Base-by-base conservation (phyloP, 179 eudicot species). In the Vitellaria paradoxa region DNA sequence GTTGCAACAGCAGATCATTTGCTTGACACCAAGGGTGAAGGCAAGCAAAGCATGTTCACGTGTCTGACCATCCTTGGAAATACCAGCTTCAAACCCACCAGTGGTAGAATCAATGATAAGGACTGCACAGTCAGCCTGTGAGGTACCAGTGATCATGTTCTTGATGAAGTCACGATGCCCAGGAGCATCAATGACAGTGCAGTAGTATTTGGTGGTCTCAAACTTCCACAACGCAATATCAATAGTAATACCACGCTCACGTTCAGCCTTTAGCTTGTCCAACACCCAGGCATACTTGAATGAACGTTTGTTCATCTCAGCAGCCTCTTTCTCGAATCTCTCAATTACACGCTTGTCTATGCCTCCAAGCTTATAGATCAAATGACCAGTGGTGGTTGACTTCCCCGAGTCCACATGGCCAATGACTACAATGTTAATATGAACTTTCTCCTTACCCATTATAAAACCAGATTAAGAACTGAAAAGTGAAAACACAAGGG, bases 11-110 rank as follows among this genome's bases (percentile, higher is more conserved):
- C 80, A 77, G 80, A 77, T 77, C 80, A 77, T 77, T 61, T 77
- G 80, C 80, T 77, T 77, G 60, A 77, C 80, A 18, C 80, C 80
- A 77, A 77, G 80, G 37, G 80, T 77, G 69, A 77, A 77, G 13
- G 80, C 80, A 30, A 77, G 75, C 66, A 77, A n/a, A 3, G 80
- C 80, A 62, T 77, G 80, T 49, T 77, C 80, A 70, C 80, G 80
- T 5, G 80, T 77, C 74, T 83, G 86, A 7, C 83, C 86, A 53
- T 76, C 86, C 81, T 83, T 83, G 63, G 86, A 83, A 61, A 83
- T 83, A 72, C 85, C 86, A 77, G 86, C 83, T 78, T 83, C 86
- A 80, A 83, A 83, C 53, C 83, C 86, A 37, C 81, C 81, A 80
- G 83, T 83, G 68, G 86, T 83, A 73, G 86, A 83, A 76, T 83